Evolutionary conservation across 805 yeast species (phyloP), one percentile per base, ranked within the genome.

Genomic region (Schwanniomyces pseudopolymorphus): DNA sequence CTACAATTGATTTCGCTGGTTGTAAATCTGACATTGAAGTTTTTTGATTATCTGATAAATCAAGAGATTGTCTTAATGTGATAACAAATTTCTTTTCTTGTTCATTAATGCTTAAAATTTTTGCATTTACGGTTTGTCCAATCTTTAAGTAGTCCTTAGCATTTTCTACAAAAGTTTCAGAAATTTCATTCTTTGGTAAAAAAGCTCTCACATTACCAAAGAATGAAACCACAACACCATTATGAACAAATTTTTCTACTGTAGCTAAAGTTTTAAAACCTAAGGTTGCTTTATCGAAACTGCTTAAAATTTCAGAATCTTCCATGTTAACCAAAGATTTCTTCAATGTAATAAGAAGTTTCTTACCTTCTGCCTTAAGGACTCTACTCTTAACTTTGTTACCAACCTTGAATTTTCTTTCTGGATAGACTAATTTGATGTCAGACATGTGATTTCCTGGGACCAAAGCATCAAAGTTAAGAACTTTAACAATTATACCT

Each of bases 371-470:
- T 19, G 79, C 75, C 44, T 67, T 74, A 53, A 89, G 65, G 10
- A 89, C 78, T 68, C 96, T 80, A 51, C 85, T 94, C 56, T 78
- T 86, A 25, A 89, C 88, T 54, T 84, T 86, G 37, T 85, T 72
- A 9, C 97, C 98, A 38, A 84, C 82, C 66, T 87, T 88, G 75
- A 85, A 92, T 59, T 89, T 89, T 72, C 94, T 80, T 67, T 94
- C 98, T 5, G 99, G 99, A 60, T 92, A 85, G 2, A 82, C 81
- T 52, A 92, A 74, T 61, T 83, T 85, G 47, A 87, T 77, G 64
- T 94, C 99, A 54, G 96, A 84, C 65, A 94, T 79, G 57, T 92
- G 96, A 21, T 70, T 60, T 22, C 81, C 73, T 11, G 88, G 85
- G 24, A 89, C 98, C 51, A 78, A 69, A 4, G 89, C 99, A 37